Base-by-base conservation (phyloP, 164 flowering plant species). In the Liriodendron chinense region DNA sequence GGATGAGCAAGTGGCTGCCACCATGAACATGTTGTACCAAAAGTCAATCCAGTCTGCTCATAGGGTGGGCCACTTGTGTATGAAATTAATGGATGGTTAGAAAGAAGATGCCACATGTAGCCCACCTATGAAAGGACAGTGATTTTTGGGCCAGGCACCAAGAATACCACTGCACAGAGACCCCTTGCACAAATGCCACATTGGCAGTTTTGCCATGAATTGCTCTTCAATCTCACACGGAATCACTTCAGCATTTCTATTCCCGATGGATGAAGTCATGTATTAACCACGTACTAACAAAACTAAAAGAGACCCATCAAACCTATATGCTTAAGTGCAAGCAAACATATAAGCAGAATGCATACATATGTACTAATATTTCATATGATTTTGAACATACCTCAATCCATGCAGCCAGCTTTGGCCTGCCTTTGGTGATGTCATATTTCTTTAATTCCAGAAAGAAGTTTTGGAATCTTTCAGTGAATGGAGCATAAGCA, bases 401-500 rank as follows among this genome's bases (percentile, higher is more conserved):
- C 98, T 89, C 82, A 75, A 92, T 81, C 98, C 94, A 93, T 56
- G 85, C 74, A 23, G 86, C 88, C 65, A 92, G 78, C 65, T 87
- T 92, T 61, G 97, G 91, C 81, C 97, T 89, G 66, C 91, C 92
- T 3, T 61, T 77, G 8, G 86, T 87, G 65, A 89, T 79, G 74
- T 93, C 91, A 75, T 84, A 86, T 13, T 88, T 85, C 83, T 81
- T 89, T 21, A 88, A 83, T 9, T 91, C 92, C 73, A 83, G 75
- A 63, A 89, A 75, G 71, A 83, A 82, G 16, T 88, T 83, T 47
- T 83, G 84, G 75, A 48, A 89, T 84, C 97, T 93, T 83, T 91
- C 95, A 47, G 88, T 76, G 73, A 89, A 92, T 64, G 98, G 98
- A 79, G 85, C 90, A 85, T 91, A 92, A 59, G 94, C 93, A 71